Evolutionary conservation across 2,329 filamentous ascomycete genomes (phyloP).

Genomic region (Metarhizium humberi): DNA sequence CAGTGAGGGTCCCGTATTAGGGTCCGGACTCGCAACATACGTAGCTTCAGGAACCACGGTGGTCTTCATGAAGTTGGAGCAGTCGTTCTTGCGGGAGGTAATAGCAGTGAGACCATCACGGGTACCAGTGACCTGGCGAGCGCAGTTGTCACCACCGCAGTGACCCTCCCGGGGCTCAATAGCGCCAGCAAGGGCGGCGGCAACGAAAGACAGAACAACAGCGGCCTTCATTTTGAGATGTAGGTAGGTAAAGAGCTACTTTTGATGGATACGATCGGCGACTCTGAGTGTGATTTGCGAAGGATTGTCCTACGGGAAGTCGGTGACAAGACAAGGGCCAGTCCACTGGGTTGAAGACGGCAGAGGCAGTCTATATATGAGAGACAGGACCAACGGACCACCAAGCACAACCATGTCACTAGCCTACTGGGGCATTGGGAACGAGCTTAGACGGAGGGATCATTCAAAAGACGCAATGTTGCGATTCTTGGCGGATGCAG

Average conservation of each 20-base stretch:
- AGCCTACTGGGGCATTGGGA: not conserved
- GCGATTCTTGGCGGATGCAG: conserved; percentile 4
- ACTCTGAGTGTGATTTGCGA: not conserved
- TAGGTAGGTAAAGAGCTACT: not conserved
- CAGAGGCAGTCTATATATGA: conserved; percentile 1
- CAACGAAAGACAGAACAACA: conserved; percentile 27
- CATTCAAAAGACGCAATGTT: not conserved
- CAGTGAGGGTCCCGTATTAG: not conserved
- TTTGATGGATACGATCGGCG: not conserved
- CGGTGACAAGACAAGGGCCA: not conserved
- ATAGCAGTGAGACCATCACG: conserved; percentile 24
- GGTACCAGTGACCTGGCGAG: conserved; percentile 35
- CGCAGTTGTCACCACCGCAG: conserved; percentile 34
- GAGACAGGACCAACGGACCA: not conserved
- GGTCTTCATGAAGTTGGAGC: conserved; percentile 30
- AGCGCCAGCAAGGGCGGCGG: conserved; percentile 25
- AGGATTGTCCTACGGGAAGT: not conserved
- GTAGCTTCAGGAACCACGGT: conserved; percentile 29
- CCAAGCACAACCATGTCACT: not conserved
- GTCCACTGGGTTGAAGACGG: not conserved
- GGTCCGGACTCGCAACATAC: conserved; percentile 19
- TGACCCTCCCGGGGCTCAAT: conserved; percentile 26
- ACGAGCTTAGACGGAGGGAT: not conserved
- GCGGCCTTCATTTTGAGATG: conserved; percentile 30
- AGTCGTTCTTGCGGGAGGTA: conserved; percentile 27